phyloP scores from a whole-genome alignment of 2,329 filamentous ascomycete species.

The Shiraia sp. region DNA sequence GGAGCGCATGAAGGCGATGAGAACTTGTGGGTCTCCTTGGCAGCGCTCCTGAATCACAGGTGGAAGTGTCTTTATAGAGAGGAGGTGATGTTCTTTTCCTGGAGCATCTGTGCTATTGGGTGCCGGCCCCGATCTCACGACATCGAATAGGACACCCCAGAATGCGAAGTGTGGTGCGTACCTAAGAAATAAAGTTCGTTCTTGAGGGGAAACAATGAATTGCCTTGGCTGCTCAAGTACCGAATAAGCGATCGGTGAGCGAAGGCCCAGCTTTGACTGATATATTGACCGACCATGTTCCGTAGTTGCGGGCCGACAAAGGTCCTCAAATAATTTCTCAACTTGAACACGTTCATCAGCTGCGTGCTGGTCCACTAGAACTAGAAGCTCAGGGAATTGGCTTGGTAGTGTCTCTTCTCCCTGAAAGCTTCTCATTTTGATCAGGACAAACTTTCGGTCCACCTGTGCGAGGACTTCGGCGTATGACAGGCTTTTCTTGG shows the following conservation, averaged over 20 bases:
- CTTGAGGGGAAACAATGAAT: conserved; percentile 67
- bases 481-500: conserved; percentile 54
- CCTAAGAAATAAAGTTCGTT: conserved; percentile 61
- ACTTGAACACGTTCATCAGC: conserved; percentile 86
- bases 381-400: conserved; percentile 52
- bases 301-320: conserved; percentile 48
- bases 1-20: conserved; percentile 73
- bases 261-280: conserved; percentile 37
- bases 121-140: conserved; percentile 26
- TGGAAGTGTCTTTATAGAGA: conserved; percentile 67
- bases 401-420: background rate
- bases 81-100: conserved; percentile 11
- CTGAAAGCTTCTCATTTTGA: conserved; percentile 54
- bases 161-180: conserved; percentile 62
- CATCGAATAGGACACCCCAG: conserved; percentile 76
- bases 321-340: conserved; percentile 68
- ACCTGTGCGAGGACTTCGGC: conserved; percentile 79
- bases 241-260: conserved; percentile 33
- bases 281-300: conserved; percentile 13
- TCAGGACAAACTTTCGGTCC: conserved; percentile 85
- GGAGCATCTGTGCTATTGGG: conserved; percentile 1
- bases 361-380: conserved; percentile 91
- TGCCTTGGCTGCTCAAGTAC: conserved; percentile 57
- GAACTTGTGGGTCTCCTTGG: conserved; percentile 68
- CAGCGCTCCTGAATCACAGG: conserved; percentile 76